phyloP scores from a whole-genome alignment of 345 rosid species.

The Camelina sativa region DNA sequence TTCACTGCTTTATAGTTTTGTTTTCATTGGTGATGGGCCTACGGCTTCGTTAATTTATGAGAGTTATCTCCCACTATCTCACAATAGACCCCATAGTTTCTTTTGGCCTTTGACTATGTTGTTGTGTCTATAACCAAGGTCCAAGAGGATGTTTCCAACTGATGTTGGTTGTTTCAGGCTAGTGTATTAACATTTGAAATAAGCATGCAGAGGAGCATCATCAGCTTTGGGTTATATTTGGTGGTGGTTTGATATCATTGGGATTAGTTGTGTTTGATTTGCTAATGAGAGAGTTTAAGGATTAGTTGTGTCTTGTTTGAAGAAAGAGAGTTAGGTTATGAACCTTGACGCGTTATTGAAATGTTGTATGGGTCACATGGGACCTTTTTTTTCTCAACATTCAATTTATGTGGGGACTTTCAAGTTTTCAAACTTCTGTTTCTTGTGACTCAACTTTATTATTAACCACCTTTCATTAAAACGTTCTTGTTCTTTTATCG shows the following conservation, averaged over 20 bases:
- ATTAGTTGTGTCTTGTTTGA: constrained; percentile 7
- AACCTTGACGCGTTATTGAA: constrained; percentile 28
- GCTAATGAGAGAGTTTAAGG: constrained; percentile 1
- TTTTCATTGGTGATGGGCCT: no score
- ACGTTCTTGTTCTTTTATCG: constrained; percentile 18
- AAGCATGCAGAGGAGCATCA: neutral
- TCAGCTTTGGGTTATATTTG: neutral
- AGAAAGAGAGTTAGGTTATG: constrained; percentile 20
- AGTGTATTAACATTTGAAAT: neutral
- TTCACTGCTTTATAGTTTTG: no score
- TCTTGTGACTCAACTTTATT: constrained; percentile 31
- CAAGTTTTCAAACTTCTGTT: constrained; percentile 9
- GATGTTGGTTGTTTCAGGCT: neutral
- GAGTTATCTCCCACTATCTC: constrained; percentile 11
- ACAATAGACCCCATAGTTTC: constrained; percentile 25
- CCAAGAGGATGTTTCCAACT: neutral
- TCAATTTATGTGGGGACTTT: constrained; percentile 21
- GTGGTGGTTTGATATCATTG: neutral
- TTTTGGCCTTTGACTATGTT: neutral
- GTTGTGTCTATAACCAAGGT: neutral
- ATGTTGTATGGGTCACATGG: constrained; percentile 1
- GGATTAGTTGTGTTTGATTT: neutral
- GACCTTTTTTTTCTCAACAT: constrained; percentile 14
- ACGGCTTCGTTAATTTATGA: no score
- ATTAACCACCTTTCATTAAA: neutral